Percentiles rank a stretch among this genome's conserved stretches.
Conservation (phyloP, 2,329 filamentous ascomycete genomes). For the Botrytis medusae region DNA sequence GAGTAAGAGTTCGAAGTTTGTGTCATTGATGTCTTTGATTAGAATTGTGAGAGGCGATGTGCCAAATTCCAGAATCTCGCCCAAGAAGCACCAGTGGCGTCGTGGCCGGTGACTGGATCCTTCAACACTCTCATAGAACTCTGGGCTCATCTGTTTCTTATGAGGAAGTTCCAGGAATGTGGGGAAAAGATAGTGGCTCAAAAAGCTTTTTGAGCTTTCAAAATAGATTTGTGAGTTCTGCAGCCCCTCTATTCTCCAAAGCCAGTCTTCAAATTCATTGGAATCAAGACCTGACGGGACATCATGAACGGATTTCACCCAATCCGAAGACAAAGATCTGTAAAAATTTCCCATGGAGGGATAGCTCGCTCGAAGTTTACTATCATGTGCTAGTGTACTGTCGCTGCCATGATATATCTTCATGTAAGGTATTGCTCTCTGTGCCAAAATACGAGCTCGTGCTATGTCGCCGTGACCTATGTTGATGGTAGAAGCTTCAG, state of each 20-base stretch:
- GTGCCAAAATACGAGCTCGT: neutral
- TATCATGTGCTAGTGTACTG: neutral
- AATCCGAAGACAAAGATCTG: neutral
- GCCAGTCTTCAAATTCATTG: neutral
- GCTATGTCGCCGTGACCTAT: neutral
- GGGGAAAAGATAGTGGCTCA: neutral
- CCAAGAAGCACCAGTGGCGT: constrained; percentile 2
- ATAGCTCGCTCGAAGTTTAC: neutral
- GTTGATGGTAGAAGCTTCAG: neutral
- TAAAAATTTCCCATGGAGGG: neutral
- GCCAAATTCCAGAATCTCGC: neutral
- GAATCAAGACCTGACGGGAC: neutral
- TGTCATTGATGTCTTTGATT: neutral
- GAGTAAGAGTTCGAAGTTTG: neutral
- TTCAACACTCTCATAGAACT: neutral
- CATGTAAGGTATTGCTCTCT: neutral
- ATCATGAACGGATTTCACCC: neutral
- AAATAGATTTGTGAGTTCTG: neutral
- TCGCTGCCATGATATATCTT: neutral
- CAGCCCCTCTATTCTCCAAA: neutral
- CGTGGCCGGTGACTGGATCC: neutral
- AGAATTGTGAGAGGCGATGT: neutral
- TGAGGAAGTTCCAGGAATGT: neutral
- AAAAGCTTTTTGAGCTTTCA: neutral
- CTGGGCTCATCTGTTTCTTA: neutral